Evolutionary conservation across 768 basidiomycete species (phyloP), one percentile per base, ranked within the genome.

Genomic region (Xerocomus brunneocitrinus): DNA sequence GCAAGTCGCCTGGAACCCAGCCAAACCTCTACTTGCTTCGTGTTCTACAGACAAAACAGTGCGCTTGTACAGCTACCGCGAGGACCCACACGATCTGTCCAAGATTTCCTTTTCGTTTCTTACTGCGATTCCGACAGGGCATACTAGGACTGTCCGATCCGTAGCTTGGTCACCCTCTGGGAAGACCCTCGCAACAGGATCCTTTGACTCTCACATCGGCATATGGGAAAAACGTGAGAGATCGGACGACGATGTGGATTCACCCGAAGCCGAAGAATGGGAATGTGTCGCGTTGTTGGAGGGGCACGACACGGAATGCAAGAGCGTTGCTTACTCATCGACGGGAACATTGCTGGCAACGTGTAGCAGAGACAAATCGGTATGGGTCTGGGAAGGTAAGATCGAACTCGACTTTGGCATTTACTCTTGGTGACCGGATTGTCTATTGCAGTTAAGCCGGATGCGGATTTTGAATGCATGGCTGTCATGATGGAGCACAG

Each of bases 361-460:
- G 56, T 98, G 95, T 66, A 89, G 90, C 60, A 77, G 97, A 54
- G 97, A 98, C 73, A 99, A 98, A 74, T 91, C 92, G 5, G 94
- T 98, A 0, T 98, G 97, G 97, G 81, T 99, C 34, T 99, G 97
- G 95, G 95, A 98, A 79, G 92, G 95, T 88, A 65, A 62, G 62
- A 2, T 31, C 16, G 28, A 16, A 40, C 32, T 56, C 32, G 25
- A 12, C 6, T 12, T 9, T 43, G 12, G 12, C 36, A 45, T 52
- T 24, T 22, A n/a, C 27, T 12, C 43, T 31, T 5, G 51, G 50
- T 58, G 36, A 57, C 16, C 6, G 7, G 16, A 41, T 32, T 24
- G 35, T 41, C 27, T 36, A 13, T 19, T 30, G 8, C 59, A 95
- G 95, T 89, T 2, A 87, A 89, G 52, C 92, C 93, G 9, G 93